These are phyloP conservation scores for Fusarium sp. DNA, from an alignment of 2,329 filamentous ascomycete genomes.

Conservation along the genomic window DNA sequence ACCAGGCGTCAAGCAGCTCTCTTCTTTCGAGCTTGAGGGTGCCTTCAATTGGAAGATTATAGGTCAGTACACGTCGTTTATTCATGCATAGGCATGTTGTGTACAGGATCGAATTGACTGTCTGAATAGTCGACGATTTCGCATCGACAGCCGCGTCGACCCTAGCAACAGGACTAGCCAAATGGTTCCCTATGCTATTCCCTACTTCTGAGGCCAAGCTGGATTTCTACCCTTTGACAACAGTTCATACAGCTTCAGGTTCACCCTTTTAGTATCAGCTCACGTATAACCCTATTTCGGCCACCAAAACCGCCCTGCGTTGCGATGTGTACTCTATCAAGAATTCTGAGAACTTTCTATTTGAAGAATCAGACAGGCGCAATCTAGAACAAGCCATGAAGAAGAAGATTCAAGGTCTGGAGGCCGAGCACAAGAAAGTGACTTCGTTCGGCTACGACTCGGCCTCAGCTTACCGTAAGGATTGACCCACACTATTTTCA, in stretches of 20 bases:
- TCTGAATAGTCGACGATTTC: constrained; percentile 1
- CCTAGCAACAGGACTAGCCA: not conserved
- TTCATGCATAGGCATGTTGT: too few relatives aligned
- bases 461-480: not conserved
- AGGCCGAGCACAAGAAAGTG: constrained; percentile 5
- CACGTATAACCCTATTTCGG: constrained; percentile 9
- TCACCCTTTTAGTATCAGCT: constrained; percentile 6
- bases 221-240: not conserved
- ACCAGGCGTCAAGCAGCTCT: not conserved
- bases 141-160: not conserved
- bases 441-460: not conserved
- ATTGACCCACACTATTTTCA: not conserved
- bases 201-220: not conserved
- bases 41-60: constrained; percentile 11
- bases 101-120: not conserved
- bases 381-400: not conserved
- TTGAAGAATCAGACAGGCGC: not conserved
- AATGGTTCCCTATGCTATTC: not conserved
- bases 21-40: not conserved
- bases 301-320: constrained; percentile 6
- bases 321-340: constrained; percentile 6
- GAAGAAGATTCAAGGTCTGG: not conserved
- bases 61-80: not conserved
- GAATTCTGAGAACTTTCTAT: not conserved
- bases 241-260: not conserved